phyloP scores from a whole-genome alignment of 768 basidiomycete genomes.

The Lentinula detonsa region DNA sequence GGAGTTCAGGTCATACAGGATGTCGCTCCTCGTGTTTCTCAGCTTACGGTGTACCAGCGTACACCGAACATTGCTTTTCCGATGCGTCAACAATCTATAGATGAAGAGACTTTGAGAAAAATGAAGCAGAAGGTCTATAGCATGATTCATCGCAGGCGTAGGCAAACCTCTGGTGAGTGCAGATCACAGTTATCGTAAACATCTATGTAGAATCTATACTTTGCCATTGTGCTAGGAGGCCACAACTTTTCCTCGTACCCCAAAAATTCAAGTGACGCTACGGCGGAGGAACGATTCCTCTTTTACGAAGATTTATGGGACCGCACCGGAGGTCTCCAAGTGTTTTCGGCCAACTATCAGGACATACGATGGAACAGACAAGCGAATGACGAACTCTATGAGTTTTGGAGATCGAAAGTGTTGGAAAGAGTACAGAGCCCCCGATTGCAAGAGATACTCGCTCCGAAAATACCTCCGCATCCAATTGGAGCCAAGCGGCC shows the following conservation, averaged over 20 bases:
- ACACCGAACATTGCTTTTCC: slow-evolving; percentile 19
- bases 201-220: neutral
- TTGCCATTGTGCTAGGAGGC: slow-evolving; percentile 4
- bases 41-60: slow-evolving; percentile 23
- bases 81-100: slow-evolving; percentile 13
- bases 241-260: slow-evolving; percentile 9
- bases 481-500: slow-evolving; percentile 19
- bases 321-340: slow-evolving; percentile 14
- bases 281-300: slow-evolving; percentile 16
- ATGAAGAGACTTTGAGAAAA: slow-evolving; percentile 8
- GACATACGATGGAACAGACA: slow-evolving; percentile 13
- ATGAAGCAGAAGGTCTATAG: slow-evolving; percentile 14
- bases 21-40: slow-evolving; percentile 10
- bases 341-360: slow-evolving; percentile 9
- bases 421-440: slow-evolving; percentile 12
- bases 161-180: slow-evolving; percentile 12
- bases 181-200: too few species aligned
- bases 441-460: slow-evolving; percentile 18
- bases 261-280: slow-evolving; percentile 8
- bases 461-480: slow-evolving; percentile 16
- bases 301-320: slow-evolving; percentile 16
- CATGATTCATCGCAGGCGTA: slow-evolving; percentile 11
- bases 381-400: slow-evolving; percentile 17
- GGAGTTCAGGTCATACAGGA: slow-evolving; percentile 20
- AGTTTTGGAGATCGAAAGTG: slow-evolving; percentile 20